Evolutionary conservation across 2,329 filamentous ascomycete genomes (phyloP).

Genomic region (Pleomassaria siparia): DNA sequence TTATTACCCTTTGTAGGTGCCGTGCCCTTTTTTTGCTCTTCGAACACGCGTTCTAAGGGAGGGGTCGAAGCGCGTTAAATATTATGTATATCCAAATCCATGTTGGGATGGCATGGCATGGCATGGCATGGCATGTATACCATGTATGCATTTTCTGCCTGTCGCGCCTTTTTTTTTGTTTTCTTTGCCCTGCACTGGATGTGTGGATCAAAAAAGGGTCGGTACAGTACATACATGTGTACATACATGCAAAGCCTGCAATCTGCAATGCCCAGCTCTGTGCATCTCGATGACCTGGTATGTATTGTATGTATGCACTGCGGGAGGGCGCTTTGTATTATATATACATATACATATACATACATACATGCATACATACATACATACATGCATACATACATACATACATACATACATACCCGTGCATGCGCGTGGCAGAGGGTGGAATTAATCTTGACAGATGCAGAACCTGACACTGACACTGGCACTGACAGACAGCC

Average conservation of each 20-base stretch:
- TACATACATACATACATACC: conserved; percentile 5
- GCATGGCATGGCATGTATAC: no score
- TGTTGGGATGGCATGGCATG: conserved; percentile 22
- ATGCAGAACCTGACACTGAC: neutral
- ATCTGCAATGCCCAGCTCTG: conserved; percentile 18
- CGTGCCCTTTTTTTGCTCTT: conserved; percentile 9
- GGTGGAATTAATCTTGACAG: neutral
- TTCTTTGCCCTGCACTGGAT: conserved; percentile 21
- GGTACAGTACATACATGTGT: no score
- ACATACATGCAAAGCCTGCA: conserved; percentile 16
- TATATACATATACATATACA: conserved; percentile 6
- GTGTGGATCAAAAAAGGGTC: no score
- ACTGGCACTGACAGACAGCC: conserved; percentile 1
- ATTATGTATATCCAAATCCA: conserved; percentile 20
- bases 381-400: conserved; percentile 2
- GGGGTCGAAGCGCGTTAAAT: conserved; percentile 21
- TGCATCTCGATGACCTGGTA: conserved; percentile 25
- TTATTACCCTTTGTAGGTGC: no score
- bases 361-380: no score
- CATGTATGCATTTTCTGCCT: conserved; percentile 28
- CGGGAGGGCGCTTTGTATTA: conserved; percentile 24
- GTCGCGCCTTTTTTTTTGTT: conserved; percentile 21
- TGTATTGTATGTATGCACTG: conserved; percentile 24
- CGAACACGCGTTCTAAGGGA: conserved; percentile 34
- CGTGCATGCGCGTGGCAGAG: conserved; percentile 1